Base-by-base conservation (phyloP, 306 rosid genomes). In the Vigna reflexopilosa region DNA sequence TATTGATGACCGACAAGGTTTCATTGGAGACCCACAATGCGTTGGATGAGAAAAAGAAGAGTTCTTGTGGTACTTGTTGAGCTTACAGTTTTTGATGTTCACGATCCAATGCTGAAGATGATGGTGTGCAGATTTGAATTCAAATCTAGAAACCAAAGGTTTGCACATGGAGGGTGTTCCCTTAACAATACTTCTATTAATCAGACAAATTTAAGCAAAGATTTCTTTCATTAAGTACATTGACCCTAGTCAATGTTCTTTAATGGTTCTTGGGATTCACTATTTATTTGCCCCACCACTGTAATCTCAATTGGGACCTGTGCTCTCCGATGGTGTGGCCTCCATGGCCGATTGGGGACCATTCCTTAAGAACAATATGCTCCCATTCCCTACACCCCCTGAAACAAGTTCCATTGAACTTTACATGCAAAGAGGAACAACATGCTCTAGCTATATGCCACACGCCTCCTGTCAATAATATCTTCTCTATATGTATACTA, bases 161-260 rank as follows among this genome's bases (percentile, higher is more conserved):
- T 30, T 77, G 88, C 93, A 87, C 93, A 80, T 83, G 86, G 54
- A 67, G 5, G 40, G 70, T 22, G 11, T 40, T 12, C 34, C 76
- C 71, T 81, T 26, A 74, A 58, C 73, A 30, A 34, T 16, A 67
- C 5, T 45, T 15, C 50, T 11, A 10, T 45, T 81, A 67, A 72
- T 32, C 50, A 66, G 56, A 70, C 19, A 72, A 67, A 58, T 47
- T 55, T 24, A 50, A 47, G 55, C n/a, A 30, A 28, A 32, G 72
- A 10, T 56, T 44, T 42, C 19, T 56, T 44, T 32, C 24, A 81
- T 72, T 66, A 78, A 72, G 75, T 51, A 75, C 52, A 34, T 64
- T 16, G 77, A 73, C 64, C 36, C 32, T 19, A 1, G 73, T 55
- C 54, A 49, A 22, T 45, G 59, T 50, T 61, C 74, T 30, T 22